These are phyloP conservation scores for Cryptosporidium andersoni DNA, from an alignment of 169 alveolate species.

Conservation along the genomic window DNA sequence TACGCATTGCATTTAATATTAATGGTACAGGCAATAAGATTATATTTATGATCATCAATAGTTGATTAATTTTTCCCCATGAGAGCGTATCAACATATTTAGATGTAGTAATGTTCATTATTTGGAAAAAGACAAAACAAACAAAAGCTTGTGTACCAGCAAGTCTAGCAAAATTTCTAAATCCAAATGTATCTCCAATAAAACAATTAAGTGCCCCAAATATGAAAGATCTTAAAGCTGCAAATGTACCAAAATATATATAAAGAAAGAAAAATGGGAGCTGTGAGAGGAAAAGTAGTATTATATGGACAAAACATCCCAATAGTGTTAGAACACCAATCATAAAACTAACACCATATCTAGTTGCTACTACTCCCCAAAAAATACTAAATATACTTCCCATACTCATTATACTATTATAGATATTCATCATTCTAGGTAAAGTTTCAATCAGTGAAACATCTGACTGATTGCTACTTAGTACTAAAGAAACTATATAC, in stretches of 20 bases:
- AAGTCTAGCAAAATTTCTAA: constrained; percentile 57
- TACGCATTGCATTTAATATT: not conserved
- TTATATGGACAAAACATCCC: constrained; percentile 60
- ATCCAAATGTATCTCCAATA: constrained; percentile 69
- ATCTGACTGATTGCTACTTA: not conserved
- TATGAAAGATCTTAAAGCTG: constrained; percentile 52
- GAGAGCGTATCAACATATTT: constrained; percentile 33
- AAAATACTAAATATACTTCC: constrained; percentile 64
- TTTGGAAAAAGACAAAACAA: constrained; percentile 65
- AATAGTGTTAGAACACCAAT: constrained; percentile 26
- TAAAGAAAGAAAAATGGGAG: constrained; percentile 57
- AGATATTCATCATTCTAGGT: constrained; percentile 36
- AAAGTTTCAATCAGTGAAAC: not conserved
- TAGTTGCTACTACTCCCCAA: constrained; percentile 63
- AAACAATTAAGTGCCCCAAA: constrained; percentile 66
- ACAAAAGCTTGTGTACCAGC: constrained; percentile 68
- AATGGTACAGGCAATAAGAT: constrained; percentile 36
- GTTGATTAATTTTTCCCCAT: constrained; percentile 25
- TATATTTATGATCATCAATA: constrained; percentile 33
- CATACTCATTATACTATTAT: constrained; percentile 46
- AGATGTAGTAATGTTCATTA: constrained; percentile 37
- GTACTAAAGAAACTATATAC: constrained; percentile 21
- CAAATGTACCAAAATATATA: constrained; percentile 63
- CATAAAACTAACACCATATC: constrained; percentile 68
- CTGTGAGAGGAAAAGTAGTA: constrained; percentile 8